A percentile compares a stretch with the other conserved stretches of the same genome.
These are phyloP conservation scores for Gyrodon lividus DNA, from an alignment of 768 basidiomycete genomes.

Conservation along the genomic window DNA sequence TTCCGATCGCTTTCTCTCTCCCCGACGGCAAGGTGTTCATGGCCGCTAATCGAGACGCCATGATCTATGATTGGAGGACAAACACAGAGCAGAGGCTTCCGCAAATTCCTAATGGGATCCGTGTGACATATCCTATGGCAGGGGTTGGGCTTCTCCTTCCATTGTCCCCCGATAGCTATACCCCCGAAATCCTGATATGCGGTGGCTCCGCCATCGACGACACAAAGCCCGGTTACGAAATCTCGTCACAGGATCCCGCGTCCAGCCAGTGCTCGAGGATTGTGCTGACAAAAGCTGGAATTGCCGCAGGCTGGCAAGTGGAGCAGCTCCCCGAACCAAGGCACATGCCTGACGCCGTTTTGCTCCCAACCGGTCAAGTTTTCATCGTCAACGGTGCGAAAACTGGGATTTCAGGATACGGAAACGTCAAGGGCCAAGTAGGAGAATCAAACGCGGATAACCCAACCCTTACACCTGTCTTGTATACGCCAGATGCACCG, in stretches of 20 bases:
- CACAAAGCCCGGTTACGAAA: conserved; percentile 51
- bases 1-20: conserved; percentile 72
- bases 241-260: conserved; percentile 72
- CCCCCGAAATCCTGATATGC: conserved; percentile 70
- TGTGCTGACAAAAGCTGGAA: conserved; percentile 61
- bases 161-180: conserved; percentile 61
- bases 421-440: conserved; percentile 65
- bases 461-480: conserved; percentile 63
- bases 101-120: conserved; percentile 70
- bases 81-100: conserved; percentile 66
- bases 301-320: conserved; percentile 66
- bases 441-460: conserved; percentile 79
- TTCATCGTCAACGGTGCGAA: conserved; percentile 76
- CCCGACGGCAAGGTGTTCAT: conserved; percentile 72
- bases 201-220: conserved; percentile 74
- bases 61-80: conserved; percentile 73
- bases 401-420: conserved; percentile 75
- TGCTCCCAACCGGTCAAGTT: conserved; percentile 74
- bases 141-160: conserved; percentile 75
- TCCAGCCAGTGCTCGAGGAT: conserved; percentile 74
- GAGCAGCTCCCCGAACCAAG: conserved; percentile 75
- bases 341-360: conserved; percentile 77
- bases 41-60: conserved; percentile 76
- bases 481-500: conserved; percentile 62
- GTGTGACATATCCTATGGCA: conserved; percentile 82